phyloP scores from a whole-genome alignment of 352 stramenopile species.

The Globisporangium parvum region DNA sequence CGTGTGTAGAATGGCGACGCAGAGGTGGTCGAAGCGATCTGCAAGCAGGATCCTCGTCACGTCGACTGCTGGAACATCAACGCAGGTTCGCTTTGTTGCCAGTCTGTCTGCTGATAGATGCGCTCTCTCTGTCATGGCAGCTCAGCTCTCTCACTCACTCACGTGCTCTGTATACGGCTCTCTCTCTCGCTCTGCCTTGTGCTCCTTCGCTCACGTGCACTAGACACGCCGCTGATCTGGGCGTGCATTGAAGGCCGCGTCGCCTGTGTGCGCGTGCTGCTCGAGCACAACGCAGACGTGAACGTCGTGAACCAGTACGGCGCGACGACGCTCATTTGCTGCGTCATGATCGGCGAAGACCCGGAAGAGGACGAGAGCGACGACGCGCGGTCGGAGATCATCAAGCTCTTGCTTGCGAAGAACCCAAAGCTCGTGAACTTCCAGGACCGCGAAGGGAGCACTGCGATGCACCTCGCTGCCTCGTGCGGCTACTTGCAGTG shows the following conservation, averaged over 20 bases:
- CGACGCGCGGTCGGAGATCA: conserved; percentile 45
- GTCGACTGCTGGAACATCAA: conserved; percentile 74
- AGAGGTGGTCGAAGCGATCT: conserved; percentile 64
- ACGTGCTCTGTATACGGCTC: not conserved
- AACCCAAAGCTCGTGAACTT: conserved; percentile 71
- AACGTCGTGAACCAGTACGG: conserved; percentile 69
- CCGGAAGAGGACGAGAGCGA: conserved; percentile 46
- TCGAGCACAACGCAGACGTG: conserved; percentile 53
- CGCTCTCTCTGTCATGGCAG: not conserved
- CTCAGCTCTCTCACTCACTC: not conserved
- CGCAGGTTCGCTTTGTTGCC: conserved; percentile 18
- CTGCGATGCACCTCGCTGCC: conserved; percentile 74
- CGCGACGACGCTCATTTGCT: conserved; percentile 64
- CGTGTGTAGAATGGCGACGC: conserved; percentile 48
- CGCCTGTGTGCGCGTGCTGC: conserved; percentile 60
- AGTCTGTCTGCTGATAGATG: no score
- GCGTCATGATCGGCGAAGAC: conserved; percentile 77
- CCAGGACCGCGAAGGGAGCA: conserved; percentile 77
- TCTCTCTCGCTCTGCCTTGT: not conserved
- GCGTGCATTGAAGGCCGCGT: conserved; percentile 71
- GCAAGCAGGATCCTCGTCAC: conserved; percentile 39
- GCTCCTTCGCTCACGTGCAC: not conserved
- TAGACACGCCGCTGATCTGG: conserved; percentile 76
- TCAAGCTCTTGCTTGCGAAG: conserved; percentile 49
- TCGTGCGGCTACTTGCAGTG: conserved; percentile 70